Conservation (phyloP, 805 yeast genomes). For the Saturnispora hagleri region DNA sequence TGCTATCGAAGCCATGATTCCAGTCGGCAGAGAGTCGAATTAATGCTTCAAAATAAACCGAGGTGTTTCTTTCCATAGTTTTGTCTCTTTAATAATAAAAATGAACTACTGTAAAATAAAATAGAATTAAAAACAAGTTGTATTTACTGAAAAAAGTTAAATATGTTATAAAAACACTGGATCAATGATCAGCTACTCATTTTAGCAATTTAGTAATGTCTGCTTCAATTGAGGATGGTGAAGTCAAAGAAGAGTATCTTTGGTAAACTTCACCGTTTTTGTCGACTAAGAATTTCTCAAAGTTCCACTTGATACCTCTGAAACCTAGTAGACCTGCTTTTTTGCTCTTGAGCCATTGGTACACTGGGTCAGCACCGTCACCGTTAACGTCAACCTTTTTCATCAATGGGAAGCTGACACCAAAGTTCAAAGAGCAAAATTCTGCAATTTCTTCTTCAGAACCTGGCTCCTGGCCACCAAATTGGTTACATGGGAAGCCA, state of each 20-base stretch:
- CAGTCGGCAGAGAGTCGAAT: no score
- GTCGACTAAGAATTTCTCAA: conserved; percentile 50
- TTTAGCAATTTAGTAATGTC: conserved; percentile 49
- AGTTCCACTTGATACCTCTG: conserved; percentile 55
- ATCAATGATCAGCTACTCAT: conserved; percentile 40
- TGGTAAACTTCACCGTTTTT: conserved; percentile 45
- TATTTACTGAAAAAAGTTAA: neutral
- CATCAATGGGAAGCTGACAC: conserved; percentile 86
- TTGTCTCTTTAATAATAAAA: neutral
- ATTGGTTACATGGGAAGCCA: conserved; percentile 91
- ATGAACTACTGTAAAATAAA: neutral
- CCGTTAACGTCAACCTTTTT: conserved; percentile 89
- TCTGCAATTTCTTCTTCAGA: conserved; percentile 56
- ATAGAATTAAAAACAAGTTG: neutral
- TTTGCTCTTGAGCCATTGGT: conserved; percentile 58
- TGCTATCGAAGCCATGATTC: conserved; percentile 40
- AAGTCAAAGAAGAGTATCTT: conserved; percentile 51
- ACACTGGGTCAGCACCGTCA: conserved; percentile 67
- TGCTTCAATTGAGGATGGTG: conserved; percentile 52
- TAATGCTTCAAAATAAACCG: no score
- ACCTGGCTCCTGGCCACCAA: conserved; percentile 73
- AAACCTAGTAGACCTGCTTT: conserved; percentile 58
- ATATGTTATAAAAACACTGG: neutral
- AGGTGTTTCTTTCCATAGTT: neutral
- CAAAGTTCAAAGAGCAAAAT: conserved; percentile 74